Conservation (phyloP, 345 rosid species). For the Arabidopsis suecica region DNA sequence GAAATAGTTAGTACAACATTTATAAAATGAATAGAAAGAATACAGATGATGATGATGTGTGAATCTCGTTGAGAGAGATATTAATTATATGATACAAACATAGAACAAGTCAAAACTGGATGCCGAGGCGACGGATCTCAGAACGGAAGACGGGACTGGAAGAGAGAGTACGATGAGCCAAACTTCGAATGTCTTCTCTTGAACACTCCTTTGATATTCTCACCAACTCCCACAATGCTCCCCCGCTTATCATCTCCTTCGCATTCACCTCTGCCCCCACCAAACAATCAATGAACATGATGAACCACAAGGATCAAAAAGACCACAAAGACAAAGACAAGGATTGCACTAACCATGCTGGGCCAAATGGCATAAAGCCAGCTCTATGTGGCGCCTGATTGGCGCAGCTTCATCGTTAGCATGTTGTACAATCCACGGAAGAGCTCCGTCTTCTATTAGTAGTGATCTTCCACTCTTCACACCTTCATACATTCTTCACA, state of each 20-base stretch:
- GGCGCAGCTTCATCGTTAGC: slow-evolving; percentile 88
- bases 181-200: slow-evolving; percentile 88
- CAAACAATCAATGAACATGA: slow-evolving; percentile 12
- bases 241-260: slow-evolving; percentile 88
- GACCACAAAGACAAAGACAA: not conserved
- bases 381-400: slow-evolving; percentile 96
- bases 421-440: slow-evolving; percentile 97
- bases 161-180: slow-evolving; percentile 77
- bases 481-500: slow-evolving; percentile 53
- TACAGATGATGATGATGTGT: not conserved
- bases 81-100: not conserved
- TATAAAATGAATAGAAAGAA: not conserved
- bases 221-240: slow-evolving; percentile 96
- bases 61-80: slow-evolving; percentile 7
- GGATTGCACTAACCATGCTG: slow-evolving; percentile 73
- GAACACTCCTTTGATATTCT: slow-evolving; percentile 92
- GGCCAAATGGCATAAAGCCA: slow-evolving; percentile 95
- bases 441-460: slow-evolving; percentile 89
- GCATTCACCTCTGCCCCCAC: slow-evolving; percentile 77
- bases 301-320: not conserved
- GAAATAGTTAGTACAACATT: not conserved
- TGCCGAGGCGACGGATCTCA: slow-evolving; percentile 71
- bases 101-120: slow-evolving; percentile 55
- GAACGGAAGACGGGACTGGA: slow-evolving; percentile 67
- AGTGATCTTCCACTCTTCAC: slow-evolving; percentile 77